phyloP scores from a whole-genome alignment of 2,329 filamentous ascomycete species.

The Fusarium torreyae region DNA sequence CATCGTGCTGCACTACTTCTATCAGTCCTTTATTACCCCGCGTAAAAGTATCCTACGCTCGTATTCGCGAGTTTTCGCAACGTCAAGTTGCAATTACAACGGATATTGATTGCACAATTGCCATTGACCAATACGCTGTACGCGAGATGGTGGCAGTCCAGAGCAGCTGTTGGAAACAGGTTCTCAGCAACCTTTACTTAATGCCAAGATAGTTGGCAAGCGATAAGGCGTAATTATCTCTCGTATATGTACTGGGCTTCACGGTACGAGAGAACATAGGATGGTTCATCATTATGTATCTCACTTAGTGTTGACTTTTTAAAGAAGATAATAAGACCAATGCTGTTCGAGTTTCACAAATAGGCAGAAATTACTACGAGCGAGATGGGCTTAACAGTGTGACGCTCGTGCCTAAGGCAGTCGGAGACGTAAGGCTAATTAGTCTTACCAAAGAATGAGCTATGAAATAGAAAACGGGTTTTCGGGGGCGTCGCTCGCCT shows the following conservation, averaged over 20 bases:
- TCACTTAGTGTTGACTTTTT: neutral
- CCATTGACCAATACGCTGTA: neutral
- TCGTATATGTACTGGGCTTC: neutral
- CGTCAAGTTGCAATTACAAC: neutral
- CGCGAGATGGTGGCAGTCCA: neutral
- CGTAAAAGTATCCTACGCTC: neutral
- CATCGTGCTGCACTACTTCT: slow-evolving; percentile 7
- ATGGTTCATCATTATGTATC: too few relatives aligned
- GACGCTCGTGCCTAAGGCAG: neutral
- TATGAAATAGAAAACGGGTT: neutral
- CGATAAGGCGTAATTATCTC: neutral
- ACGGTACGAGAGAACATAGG: neutral
- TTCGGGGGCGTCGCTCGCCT: neutral
- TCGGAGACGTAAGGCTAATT: neutral
- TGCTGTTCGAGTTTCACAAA: too few relatives aligned
- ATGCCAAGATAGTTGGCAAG: neutral
- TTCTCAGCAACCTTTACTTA: neutral
- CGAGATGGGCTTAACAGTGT: neutral
- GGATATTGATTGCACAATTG: neutral
- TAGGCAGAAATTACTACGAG: neutral
- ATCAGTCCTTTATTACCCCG: neutral
- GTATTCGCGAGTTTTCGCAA: neutral
- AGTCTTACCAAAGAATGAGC: neutral
- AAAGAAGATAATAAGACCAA: too few relatives aligned
- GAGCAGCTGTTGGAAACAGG: neutral